Percentiles rank a stretch among this genome's conserved stretches.
These are phyloP conservation scores for Sicyos baderoa DNA, from an alignment of 306 rosid species.

Conservation along the genomic window DNA sequence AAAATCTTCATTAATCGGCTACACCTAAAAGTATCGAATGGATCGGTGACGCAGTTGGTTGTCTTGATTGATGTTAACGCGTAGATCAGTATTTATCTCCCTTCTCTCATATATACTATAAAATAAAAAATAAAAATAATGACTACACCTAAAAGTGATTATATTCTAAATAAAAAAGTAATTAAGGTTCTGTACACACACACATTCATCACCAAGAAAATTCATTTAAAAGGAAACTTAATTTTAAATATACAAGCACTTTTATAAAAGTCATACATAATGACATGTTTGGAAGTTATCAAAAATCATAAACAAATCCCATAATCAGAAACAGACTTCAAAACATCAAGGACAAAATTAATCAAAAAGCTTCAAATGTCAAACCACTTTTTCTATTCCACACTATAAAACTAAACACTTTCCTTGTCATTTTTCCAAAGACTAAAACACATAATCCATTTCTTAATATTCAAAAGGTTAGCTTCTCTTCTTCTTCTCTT, in stretches of 20 bases:
- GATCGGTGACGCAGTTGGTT: too few relatives aligned
- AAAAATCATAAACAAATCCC: not conserved
- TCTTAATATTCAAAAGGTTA: not conserved
- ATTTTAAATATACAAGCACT: not conserved
- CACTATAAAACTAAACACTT: not conserved
- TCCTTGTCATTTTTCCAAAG: not conserved
- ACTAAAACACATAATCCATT: not conserved
- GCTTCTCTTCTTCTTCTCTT: not conserved
- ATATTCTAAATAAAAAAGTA: too few relatives aligned
- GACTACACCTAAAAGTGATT: too few relatives aligned
- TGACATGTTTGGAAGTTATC: conserved; percentile 1
- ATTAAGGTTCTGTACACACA: too few relatives aligned
- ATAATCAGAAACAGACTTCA: not conserved
- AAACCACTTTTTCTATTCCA: not conserved
- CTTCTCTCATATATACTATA: too few relatives aligned
- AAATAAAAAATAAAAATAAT: too few relatives aligned
- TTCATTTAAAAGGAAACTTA: not conserved
- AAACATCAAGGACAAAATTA: not conserved
- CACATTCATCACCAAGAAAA: too few relatives aligned
- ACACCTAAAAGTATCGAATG: too few relatives aligned
- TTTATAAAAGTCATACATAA: conserved; percentile 9
- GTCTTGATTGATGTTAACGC: too few relatives aligned
- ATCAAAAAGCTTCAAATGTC: conserved; percentile 12
- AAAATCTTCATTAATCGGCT: too few relatives aligned
- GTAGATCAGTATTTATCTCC: too few relatives aligned